Evolutionary conservation across 345 rosid genomes (phyloP).

Genomic region (Dipteronia dyeriana): DNA sequence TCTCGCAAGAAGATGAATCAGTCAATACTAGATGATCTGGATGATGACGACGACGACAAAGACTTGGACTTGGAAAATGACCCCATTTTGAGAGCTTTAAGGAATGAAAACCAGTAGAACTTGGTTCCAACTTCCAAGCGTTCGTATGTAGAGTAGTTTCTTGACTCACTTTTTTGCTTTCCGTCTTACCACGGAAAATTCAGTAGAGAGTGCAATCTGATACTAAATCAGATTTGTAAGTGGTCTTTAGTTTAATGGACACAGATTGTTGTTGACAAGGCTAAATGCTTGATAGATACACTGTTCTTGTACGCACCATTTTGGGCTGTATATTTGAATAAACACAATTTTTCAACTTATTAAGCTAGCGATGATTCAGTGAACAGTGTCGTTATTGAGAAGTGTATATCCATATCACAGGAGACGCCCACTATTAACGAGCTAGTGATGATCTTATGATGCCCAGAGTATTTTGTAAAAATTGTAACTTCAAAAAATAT

Average conservation of each 20-base stretch:
- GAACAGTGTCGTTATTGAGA: neutral
- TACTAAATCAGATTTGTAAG: neutral
- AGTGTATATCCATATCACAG: neutral
- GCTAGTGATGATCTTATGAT: too few species aligned
- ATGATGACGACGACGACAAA: constrained; percentile 51
- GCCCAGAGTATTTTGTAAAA: too few species aligned
- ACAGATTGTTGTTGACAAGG: neutral
- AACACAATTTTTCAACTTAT: neutral
- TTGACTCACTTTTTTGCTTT: neutral
- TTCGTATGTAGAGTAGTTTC: constrained; percentile 18
- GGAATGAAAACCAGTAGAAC: constrained; percentile 42
- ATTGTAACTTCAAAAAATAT: too few species aligned
- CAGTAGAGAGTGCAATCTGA: neutral
- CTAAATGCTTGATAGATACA: neutral
- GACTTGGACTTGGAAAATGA: constrained; percentile 50
- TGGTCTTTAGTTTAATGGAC: neutral
- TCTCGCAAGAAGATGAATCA: constrained; percentile 81
- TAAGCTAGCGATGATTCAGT: neutral
- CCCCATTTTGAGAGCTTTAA: constrained; percentile 52
- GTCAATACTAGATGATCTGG: constrained; percentile 55
- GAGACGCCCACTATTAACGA: too few species aligned
- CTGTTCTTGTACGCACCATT: neutral
- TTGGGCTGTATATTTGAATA: neutral
- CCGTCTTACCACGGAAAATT: neutral
- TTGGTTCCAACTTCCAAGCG: neutral